phyloP scores from a whole-genome alignment of 495 filamentous ascomycete genomes.

The Penicillium cinerascens region DNA sequence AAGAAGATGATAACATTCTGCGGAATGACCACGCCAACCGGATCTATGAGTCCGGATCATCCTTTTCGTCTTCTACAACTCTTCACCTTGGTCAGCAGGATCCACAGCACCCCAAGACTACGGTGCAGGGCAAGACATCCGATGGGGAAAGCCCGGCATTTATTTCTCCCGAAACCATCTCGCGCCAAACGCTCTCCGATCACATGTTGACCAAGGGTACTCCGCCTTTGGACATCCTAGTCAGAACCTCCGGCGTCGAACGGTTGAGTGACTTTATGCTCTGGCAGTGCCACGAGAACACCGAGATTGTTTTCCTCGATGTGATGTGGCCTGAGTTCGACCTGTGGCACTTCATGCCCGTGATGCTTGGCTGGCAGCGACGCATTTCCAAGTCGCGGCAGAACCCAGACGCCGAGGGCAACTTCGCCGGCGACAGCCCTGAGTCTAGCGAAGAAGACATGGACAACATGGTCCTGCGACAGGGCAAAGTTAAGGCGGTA shows the following conservation, averaged over 20 bases:
- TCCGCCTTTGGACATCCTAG: constrained; percentile 84
- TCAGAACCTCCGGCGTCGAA: constrained; percentile 89
- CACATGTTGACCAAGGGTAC: constrained; percentile 81
- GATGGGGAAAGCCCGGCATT: constrained; percentile 27
- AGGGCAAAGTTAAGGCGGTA: constrained; percentile 31
- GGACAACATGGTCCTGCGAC: constrained; percentile 20
- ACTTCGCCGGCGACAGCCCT: constrained; percentile 37
- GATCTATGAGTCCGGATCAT: constrained; percentile 55
- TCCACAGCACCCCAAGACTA: constrained; percentile 26
- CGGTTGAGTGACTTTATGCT: constrained; percentile 96
- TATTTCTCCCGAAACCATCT: constrained; percentile 80
- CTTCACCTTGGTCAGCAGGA: constrained; percentile 41
- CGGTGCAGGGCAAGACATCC: constrained; percentile 16
- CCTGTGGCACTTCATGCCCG: constrained; percentile 89
- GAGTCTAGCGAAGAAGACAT: constrained; percentile 26
- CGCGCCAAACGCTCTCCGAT: constrained; percentile 66
- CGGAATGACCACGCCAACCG: constrained; percentile 26
- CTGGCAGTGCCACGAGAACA: constrained; percentile 93
- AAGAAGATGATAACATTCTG: constrained; percentile 31
- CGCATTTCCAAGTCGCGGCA: constrained; percentile 48
- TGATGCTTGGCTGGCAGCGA: constrained; percentile 89
- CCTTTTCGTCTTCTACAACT: constrained; percentile 52
- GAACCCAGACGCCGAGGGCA: constrained; percentile 41
- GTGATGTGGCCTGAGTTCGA: constrained; percentile 97
- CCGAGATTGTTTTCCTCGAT: constrained; percentile 86